Base-by-base conservation (phyloP, 805 yeast genomes). In the Yamadazyma philogaea region DNA sequence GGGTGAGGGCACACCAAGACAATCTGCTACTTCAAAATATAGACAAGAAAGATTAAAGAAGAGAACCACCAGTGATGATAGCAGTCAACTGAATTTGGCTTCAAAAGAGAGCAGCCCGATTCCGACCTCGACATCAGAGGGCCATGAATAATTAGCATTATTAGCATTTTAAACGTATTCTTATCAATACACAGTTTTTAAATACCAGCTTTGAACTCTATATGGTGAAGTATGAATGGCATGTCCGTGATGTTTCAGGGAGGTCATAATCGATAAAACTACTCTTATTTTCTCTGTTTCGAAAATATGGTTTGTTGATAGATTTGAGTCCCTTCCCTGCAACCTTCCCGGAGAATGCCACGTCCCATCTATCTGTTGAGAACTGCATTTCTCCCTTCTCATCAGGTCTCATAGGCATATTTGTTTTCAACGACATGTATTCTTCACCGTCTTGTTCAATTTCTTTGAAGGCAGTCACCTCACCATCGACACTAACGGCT, bases 271-370 rank as follows among this genome's bases (percentile, higher is more conserved):
- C 74, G 14, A 68, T 44, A 1, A 64, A 27, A n/a, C 50, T 50
- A 0, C 48, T 58, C 24, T 43, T 51, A 36, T 61, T 50, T 16
- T 46, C 63, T 7, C 40, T 45, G 42, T 46, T 64, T 28, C 61
- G 61, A 41, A 68, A 68, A 31, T 53, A 59, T 3, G 70, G 71
- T 45, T 67, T 65, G 45, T 67, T 56, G 6, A 66, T 34, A 1
- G 63, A 47, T 17, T 59, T 60, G 14, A 70, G 49, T 1, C 75
- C 74, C 37, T 68, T 70, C 2, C 75, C 75, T 11, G 68, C 61
- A 10, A 67, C 56, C 35, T 67, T 68, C 24, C 61, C 61, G 2
- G 41, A 24, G 43, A 69, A 70, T 6, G 74, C 72, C 16, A 63
- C 50, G 21, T 54, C 57, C 46, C 46, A 40, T 34, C 37, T 37